Base-by-base conservation (phyloP, 805 yeast genomes). In the Phaffomyces thermotolerans region DNA sequence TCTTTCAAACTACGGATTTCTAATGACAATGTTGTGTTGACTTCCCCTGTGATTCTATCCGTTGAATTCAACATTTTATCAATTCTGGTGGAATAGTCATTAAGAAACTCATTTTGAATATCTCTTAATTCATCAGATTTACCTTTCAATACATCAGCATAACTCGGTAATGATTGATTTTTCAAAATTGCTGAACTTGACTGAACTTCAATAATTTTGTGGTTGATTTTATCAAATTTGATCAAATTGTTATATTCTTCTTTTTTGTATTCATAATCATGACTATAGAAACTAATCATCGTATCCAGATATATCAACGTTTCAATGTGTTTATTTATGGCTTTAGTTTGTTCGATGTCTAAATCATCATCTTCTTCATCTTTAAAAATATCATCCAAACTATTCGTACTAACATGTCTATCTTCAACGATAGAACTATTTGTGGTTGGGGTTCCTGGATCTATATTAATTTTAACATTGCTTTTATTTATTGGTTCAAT, bases 1-100 rank as follows among this genome's bases (percentile, higher is more conserved):
- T 79, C 84, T 43, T 66, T 66, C 6, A 78, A 59, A 45, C 72
- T 73, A 18, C 84, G 65, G 25, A 83, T 64, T 50, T 80, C 81
- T 47, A 84, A 62, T 10, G 87, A 72, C 36, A 82, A 59, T 2
- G 88, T 79, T 0, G 91, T 83, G 57, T 79, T 84, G 42, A 84
- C 77, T 54, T 82, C 90, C 47, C 87, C 83, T 45, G 80, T 75
- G 10, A 83, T 73, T 49, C 90, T 66, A 61, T 83, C 89, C 41
- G 84, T 77, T 32, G 71, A 67, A 14, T 81, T 77, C 37, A 83
- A 64, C 43, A 81, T 57, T 40, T 75, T 78, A 53, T 83, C 89
- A 34, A 81, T 71, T 55, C 69, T 70, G 43, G 71, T 70, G 0
- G 81, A 74, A 41, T 48, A 53, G 6, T 54, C 51, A n/a, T 51